A percentile compares a stretch with the other conserved stretches of the same genome.
phyloP scores from a whole-genome alignment of 306 rosid species.

The Myrica gale region DNA sequence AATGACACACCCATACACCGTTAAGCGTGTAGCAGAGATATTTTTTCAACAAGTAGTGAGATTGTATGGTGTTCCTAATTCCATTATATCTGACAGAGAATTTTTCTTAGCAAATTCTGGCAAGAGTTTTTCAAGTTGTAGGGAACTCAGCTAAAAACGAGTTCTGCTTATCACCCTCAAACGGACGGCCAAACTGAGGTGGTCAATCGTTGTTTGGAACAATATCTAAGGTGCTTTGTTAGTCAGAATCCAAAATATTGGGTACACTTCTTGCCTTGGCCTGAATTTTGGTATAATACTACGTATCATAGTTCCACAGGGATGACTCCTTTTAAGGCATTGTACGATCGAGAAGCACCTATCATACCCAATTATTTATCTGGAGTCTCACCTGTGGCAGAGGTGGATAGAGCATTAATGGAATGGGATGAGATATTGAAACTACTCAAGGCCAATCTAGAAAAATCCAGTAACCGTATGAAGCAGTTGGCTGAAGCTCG shows the following conservation, averaged over 20 bases:
- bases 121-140: not conserved
- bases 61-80: not conserved
- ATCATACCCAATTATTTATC: not conserved
- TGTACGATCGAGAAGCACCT: not conserved
- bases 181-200: no score
- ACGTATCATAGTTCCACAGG: not conserved
- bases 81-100: not conserved
- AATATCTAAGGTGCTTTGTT: not conserved
- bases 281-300: constrained; percentile 7
- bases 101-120: no score
- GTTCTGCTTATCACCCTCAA: not conserved
- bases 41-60: not conserved
- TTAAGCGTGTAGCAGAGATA: not conserved
- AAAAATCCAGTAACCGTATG: not conserved
- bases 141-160: not conserved
- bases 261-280: not conserved
- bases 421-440: not conserved
- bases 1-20: not conserved
- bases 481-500: no score
- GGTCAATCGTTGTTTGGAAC: not conserved
- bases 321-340: not conserved
- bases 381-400: not conserved
- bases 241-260: not conserved
- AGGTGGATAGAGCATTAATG: not conserved
- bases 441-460: not conserved